These are phyloP conservation scores for Triangularia verruculosa DNA, from an alignment of 2,329 filamentous ascomycete species.

Conservation along the genomic window DNA sequence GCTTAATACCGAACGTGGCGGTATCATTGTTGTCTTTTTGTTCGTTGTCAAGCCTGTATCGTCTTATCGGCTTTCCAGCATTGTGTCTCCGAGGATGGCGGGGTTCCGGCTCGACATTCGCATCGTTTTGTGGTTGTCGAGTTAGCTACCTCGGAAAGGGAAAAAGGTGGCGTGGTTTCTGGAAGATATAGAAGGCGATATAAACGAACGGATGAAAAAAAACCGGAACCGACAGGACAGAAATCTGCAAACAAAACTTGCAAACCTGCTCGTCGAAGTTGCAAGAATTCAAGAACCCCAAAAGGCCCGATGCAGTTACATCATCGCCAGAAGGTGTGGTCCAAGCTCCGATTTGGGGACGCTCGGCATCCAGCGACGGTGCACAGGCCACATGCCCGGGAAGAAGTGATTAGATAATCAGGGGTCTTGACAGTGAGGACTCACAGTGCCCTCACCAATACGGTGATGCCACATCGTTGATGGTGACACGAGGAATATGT, in stretches of 20 bases:
- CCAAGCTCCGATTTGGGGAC: slow-evolving; percentile 5
- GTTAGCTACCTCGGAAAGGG: not conserved
- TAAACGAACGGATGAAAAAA: not conserved
- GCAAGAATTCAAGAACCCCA: not conserved
- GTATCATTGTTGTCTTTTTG: not conserved
- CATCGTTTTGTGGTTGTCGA: not conserved
- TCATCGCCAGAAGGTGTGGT: slow-evolving; percentile 4
- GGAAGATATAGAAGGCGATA: not conserved
- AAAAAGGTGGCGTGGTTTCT: not conserved
- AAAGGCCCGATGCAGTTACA: slow-evolving; percentile 2
- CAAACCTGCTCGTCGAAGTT: not conserved
- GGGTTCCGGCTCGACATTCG: not conserved
- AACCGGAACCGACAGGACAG: not conserved
- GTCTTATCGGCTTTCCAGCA: not conserved
- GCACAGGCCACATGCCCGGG: not conserved
- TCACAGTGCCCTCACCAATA: not conserved
- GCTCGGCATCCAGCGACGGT: not conserved
- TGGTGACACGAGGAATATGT: not conserved
- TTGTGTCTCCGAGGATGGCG: not conserved
- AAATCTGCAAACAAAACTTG: not conserved
- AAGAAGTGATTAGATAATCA: not conserved
- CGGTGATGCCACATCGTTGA: not conserved
- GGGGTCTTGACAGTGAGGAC: not conserved
- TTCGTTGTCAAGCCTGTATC: not conserved
- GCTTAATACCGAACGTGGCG: not conserved